Evolutionary conservation across 768 basidiomycete species (phyloP).

Genomic region (Lactarius vividus): DNA sequence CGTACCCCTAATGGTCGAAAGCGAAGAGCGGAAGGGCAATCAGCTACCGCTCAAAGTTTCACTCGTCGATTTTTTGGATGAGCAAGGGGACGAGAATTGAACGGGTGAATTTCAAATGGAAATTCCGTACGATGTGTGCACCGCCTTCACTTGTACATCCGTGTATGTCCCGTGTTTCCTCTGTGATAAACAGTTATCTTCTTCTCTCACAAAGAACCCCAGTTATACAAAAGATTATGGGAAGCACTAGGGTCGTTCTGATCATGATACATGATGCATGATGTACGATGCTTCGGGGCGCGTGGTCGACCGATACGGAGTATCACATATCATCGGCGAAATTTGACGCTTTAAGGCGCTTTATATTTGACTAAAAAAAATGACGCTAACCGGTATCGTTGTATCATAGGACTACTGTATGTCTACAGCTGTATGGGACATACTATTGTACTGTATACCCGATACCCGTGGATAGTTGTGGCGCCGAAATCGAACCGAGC

Average conservation of each 20-base stretch:
- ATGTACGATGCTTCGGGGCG: neutral
- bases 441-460: neutral
- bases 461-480: neutral
- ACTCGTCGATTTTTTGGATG: conserved; percentile 10
- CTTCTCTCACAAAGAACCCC: neutral
- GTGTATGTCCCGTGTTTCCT: neutral
- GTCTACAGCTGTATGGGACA: neutral
- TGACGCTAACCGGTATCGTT: neutral
- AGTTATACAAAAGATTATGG: neutral
- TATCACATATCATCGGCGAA: neutral
- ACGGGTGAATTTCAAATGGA: neutral
- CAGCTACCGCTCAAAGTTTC: conserved; percentile 22
- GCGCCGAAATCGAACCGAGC: neutral
- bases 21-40: conserved; percentile 21
- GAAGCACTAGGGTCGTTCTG: neutral
- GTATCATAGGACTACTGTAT: neutral
- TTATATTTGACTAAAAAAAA: neutral
- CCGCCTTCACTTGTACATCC: no score
- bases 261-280: neutral
- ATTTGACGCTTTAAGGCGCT: neutral
- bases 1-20: conserved; percentile 19
- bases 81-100: neutral
- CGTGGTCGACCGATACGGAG: neutral
- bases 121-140: no score
- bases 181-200: neutral